These are phyloP conservation scores for Trichoderma gamsii DNA, from an alignment of 495 filamentous ascomycete species.

Conservation along the genomic window DNA sequence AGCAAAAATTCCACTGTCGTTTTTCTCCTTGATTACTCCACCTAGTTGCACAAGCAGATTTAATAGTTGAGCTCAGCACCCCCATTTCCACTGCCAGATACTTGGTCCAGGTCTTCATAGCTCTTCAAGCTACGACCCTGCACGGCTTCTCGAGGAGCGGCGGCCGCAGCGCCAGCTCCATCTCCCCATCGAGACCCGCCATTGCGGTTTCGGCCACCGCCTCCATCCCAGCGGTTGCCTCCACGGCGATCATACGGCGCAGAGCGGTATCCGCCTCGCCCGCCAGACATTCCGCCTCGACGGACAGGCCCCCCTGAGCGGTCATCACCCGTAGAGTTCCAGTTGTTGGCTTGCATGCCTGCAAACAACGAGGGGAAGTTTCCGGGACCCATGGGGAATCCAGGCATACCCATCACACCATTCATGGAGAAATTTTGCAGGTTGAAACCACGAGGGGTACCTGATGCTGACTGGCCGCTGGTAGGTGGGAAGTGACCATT, in stretches of 20 bases:
- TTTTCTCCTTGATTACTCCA: neutral
- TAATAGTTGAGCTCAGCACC: constrained; percentile 60
- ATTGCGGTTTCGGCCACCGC: constrained; percentile 27
- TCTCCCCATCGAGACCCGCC: constrained; percentile 53
- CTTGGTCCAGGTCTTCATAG: constrained; percentile 93
- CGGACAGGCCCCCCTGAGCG: constrained; percentile 44
- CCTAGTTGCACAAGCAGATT: neutral
- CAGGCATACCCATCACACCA: constrained; percentile 50
- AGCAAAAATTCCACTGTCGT: neutral
- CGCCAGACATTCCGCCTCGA: constrained; percentile 37
- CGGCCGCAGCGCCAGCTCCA: constrained; percentile 58
- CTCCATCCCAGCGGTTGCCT: constrained; percentile 34
- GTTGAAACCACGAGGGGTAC: constrained; percentile 88
- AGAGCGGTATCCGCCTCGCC: constrained; percentile 36
- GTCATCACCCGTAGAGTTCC: constrained; percentile 40
- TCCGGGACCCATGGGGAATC: constrained; percentile 38
- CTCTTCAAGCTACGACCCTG: constrained; percentile 87
- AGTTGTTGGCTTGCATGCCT: constrained; percentile 28
- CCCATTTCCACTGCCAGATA: constrained; percentile 48
- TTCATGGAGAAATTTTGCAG: constrained; percentile 57
- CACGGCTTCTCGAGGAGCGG: constrained; percentile 78
- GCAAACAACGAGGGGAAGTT: constrained; percentile 52
- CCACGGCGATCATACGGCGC: constrained; percentile 46
- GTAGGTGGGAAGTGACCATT: constrained; percentile 87
- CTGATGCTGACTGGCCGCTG: constrained; percentile 66